Evolutionary conservation across 768 basidiomycete genomes (phyloP), one percentile per base, ranked within the genome.

Genomic region (Holtermanniella nyarrowii): DNA sequence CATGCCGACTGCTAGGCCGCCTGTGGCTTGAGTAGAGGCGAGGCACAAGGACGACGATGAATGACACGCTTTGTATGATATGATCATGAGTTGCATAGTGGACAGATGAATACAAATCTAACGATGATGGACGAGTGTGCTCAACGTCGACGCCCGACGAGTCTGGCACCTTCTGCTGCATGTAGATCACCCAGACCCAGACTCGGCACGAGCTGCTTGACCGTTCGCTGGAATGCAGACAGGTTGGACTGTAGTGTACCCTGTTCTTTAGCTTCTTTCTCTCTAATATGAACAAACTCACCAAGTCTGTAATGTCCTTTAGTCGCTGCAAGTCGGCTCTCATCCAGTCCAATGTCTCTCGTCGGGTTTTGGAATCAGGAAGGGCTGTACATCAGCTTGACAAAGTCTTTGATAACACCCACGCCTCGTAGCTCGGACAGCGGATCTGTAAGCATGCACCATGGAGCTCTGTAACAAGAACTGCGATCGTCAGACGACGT

Each of bases 281-380:
- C 4, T 25, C 18, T 13, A 31, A 26, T 4, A 14, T 26, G 27
- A 11, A 4, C 24, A 42, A 12, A 54, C 69, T 47, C 40, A 69
- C 69, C 10, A 71, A 41, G 47, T 71, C 66, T 16, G 54, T 54
- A 13, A 57, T 56, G 3, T 48, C 44, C 14, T 56, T 48, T 16
- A 71, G 41, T 46, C 62, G 52, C 37, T 68, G 62, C n/a, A 71
- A 41, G 49, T 71, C 70, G 11, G 55, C 53, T 52, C 70, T 42
- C 0, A 71, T 42, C 49, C 54, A 69, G 52, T 71, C 60, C 3
- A 71, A 50, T 16, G 70, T 71, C 42, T 71, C 70, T 46, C 70
- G 44, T 4, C 70, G 57, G 5, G 64, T 66, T 10, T 44, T 37
- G 11, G 57, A 42, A 44, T 68, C 65, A 13, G 65, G 68, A n/a